phyloP scores from a whole-genome alignment of 116 monocot species.

The Thalassia testudinum region DNA sequence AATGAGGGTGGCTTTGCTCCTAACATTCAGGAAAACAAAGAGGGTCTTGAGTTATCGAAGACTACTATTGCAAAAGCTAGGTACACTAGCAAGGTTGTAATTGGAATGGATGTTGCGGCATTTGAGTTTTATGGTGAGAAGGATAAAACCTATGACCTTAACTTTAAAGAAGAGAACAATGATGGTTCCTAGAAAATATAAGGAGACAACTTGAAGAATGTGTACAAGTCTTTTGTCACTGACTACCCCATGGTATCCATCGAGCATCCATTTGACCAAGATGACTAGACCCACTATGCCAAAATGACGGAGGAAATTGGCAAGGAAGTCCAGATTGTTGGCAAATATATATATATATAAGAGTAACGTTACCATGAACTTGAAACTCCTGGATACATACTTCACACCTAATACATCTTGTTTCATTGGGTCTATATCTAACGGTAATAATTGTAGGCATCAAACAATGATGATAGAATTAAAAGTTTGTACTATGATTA shows the following conservation, averaged over 20 bases:
- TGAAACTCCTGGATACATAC: too few relatives aligned
- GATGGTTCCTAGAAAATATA: constrained; percentile 94
- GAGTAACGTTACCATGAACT: too few relatives aligned
- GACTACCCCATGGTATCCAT: constrained; percentile 94
- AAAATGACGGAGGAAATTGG: constrained; percentile 90
- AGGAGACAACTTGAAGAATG: constrained; percentile 63
- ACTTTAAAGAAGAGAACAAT: constrained; percentile 93
- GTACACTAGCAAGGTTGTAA: constrained; percentile 90
- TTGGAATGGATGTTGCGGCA: constrained; percentile 99
- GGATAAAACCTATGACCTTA: constrained; percentile 88
- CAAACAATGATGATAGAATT: too few relatives aligned
- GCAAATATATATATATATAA: too few relatives aligned
- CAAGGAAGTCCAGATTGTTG: constrained; percentile 79
- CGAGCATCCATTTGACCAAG: constrained; percentile 99
- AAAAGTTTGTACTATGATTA: too few relatives aligned
- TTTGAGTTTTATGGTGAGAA: constrained; percentile 86
- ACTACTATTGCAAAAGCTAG: constrained; percentile 79
- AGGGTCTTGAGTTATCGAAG: constrained; percentile 91
- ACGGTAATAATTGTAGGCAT: too few relatives aligned
- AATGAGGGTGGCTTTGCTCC: too few relatives aligned
- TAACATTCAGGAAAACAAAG: constrained; percentile 66
- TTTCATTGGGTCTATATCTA: too few relatives aligned
- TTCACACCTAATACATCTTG: too few relatives aligned
- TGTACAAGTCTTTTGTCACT: constrained; percentile 82
- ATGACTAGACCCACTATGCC: constrained; percentile 83